These are phyloP conservation scores for Pholiota microspora DNA, from an alignment of 768 basidiomycete genomes.

Conservation along the genomic window DNA sequence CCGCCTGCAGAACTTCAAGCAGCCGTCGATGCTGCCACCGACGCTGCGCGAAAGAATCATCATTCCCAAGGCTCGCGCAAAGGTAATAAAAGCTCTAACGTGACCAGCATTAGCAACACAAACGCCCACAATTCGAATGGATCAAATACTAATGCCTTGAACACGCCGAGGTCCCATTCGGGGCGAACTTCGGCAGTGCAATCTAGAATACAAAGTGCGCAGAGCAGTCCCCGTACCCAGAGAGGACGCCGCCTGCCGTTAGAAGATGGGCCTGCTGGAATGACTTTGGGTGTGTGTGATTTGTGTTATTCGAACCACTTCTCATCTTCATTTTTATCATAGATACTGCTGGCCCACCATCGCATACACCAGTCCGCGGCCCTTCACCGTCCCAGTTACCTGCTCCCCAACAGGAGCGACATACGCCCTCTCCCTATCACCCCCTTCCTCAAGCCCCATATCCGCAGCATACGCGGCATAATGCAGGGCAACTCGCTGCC, in stretches of 20 bases:
- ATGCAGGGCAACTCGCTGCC: not conserved
- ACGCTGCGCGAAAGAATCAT: slow-evolving; percentile 1
- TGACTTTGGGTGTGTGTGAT: not conserved
- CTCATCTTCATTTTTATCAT: not conserved
- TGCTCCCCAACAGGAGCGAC: not conserved
- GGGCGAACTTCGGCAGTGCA: slow-evolving; percentile 29
- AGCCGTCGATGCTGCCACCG: slow-evolving; percentile 16
- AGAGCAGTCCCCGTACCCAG: slow-evolving; percentile 11
- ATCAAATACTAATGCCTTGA: slow-evolving; percentile 6
- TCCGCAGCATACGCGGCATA: not conserved
- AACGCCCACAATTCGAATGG: slow-evolving; percentile 1
- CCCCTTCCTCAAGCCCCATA: not conserved
- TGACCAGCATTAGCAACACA: not conserved
- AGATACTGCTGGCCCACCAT: not conserved
- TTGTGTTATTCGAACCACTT: not conserved
- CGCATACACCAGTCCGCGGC: not conserved
- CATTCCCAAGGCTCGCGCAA: slow-evolving; percentile 4
- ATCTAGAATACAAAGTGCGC: slow-evolving; percentile 34
- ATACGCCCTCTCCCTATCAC: not conserved
- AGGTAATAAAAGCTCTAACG: not conserved
- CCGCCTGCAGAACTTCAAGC: slow-evolving; percentile 22
- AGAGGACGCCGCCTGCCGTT: slow-evolving; percentile 1
- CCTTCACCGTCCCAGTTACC: not conserved
- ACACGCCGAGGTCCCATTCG: slow-evolving; percentile 23
- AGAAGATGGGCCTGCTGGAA: not conserved